A percentile compares a stretch with the other conserved stretches of the same genome.
Evolutionary conservation across 148 eudicot genomes (phyloP).

Genomic region (Chenopodium album): DNA sequence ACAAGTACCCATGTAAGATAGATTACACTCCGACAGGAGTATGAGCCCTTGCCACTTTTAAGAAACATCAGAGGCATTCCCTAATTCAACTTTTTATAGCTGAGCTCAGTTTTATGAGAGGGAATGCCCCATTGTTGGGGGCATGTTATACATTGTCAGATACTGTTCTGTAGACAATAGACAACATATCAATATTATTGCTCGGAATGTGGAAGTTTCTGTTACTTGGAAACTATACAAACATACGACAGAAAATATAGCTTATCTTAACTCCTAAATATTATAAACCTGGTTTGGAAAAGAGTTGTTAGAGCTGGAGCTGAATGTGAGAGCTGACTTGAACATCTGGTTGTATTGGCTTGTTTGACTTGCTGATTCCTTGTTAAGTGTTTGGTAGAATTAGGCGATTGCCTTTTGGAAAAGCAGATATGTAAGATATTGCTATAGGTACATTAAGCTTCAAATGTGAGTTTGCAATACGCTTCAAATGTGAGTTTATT

Average conservation of each 20-base stretch:
- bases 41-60: background rate
- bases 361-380: background rate
- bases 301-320: background rate
- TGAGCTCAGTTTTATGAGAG: background rate
- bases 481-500: background rate
- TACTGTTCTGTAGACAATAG: background rate
- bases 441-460: no score
- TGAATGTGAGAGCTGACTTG: background rate
- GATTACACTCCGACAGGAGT: background rate
- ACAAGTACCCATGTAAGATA: background rate
- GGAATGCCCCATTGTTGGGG: background rate
- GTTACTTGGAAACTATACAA: background rate
- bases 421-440: background rate
- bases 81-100: background rate
- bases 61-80: background rate
- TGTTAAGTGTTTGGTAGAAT: background rate
- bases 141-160: slow-evolving; percentile 1
- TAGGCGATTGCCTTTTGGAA: background rate
- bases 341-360: background rate
- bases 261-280: background rate
- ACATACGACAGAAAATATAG: background rate
- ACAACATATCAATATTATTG: background rate
- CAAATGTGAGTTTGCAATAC: background rate
- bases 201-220: no score
- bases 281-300: no score